These are phyloP conservation scores for Ramalina peruviana DNA, from an alignment of 495 filamentous ascomycete species.

Conservation along the genomic window DNA sequence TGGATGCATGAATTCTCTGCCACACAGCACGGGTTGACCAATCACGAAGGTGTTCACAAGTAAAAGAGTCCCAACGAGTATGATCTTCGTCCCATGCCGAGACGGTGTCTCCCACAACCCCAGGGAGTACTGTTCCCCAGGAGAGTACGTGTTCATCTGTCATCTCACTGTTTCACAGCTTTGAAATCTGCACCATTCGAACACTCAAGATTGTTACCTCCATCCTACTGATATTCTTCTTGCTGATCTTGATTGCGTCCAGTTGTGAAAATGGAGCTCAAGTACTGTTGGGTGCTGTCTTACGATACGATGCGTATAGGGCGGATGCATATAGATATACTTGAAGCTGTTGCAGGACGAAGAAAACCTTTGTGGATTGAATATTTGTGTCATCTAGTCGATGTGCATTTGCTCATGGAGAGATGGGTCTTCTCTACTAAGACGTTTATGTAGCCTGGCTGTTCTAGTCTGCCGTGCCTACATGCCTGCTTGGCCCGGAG, in stretches of 20 bases:
- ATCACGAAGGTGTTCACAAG: conserved; percentile 30
- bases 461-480: not conserved
- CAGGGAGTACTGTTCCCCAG: conserved; percentile 42
- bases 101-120: conserved; percentile 55
- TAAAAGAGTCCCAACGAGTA: conserved; percentile 44
- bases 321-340: not conserved
- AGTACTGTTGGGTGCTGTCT: conserved; percentile 44
- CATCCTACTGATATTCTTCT: no score
- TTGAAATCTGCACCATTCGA: no score
- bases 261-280: conserved; percentile 46
- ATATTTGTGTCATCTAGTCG: no score
- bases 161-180: no score
- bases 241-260: no score
- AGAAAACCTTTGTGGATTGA: no score
- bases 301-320: conserved; percentile 40
- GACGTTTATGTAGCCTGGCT: no score
- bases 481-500: conserved; percentile 43
- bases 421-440: no score
- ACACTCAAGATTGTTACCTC: no score
- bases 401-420: no score
- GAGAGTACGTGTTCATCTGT: conserved; percentile 22
- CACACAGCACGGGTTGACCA: no score
- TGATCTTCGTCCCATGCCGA: conserved; percentile 55
- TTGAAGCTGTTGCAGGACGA: not conserved
- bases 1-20: no score